Evolutionary conservation across 495 filamentous ascomycete species (phyloP), one percentile per base, ranked within the genome.

Genomic region (Collariella sp.): DNA sequence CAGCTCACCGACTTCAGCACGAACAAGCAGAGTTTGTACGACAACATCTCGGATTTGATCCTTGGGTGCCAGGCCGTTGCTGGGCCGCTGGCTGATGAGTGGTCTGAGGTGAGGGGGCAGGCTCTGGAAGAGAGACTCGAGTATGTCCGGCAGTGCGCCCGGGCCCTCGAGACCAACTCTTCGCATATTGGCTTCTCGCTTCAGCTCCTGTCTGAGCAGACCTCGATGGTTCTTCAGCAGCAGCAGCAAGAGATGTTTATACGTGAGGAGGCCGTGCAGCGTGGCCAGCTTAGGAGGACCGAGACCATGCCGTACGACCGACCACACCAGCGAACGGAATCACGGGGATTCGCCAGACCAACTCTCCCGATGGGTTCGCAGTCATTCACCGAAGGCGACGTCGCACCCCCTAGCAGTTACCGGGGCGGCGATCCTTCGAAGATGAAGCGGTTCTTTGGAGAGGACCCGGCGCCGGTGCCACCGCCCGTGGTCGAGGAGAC

Each of bases 1-100:
- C 88, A 93, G 63, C 70, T 97, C 24, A 78, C 85, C 29, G 93
- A 97, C 61, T 96, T 95, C 65, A 83, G 82, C 59, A 77, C 82
- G 26, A 89, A 93, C 60, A 97, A 96, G 71, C 93, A 98, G 65
- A 82, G 83, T 54, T 71, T 94, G 31, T 96, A 96, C 66, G 93
- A 97, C 70, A 84, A 87, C 19, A 86, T 95, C 55, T 89, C 88
- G 40, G 93, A 98, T 63, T 79, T 98, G 41, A 70, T 96, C 12
- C 64, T 96, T 18, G 82, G 84, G 51, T 95, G 89, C 65, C 91
- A 97, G 67, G 82, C 83, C 7, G 83, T 96, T 11, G 85, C 91
- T 11, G 87, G 88, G 13, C 91, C 94, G 33, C 73, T 98, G 26
- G 87, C 84, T 11, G 93, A 98, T 65, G 93, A 98, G 68, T 98